Conservation (phyloP, 1,284 basidiomycete species). For the Pascua sp. region DNA sequence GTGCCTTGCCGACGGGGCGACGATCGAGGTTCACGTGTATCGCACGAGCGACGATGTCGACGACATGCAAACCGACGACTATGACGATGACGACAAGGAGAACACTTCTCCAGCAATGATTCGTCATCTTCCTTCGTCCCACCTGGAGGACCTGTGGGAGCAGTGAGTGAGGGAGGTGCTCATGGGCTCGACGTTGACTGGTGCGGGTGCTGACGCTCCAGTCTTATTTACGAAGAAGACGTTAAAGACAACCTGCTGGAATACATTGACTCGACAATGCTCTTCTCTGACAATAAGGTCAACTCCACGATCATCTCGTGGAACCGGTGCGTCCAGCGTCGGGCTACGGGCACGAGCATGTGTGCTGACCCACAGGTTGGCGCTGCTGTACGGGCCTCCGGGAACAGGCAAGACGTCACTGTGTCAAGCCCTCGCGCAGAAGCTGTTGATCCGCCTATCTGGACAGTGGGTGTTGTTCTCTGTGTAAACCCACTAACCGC, state of each 20-base stretch:
- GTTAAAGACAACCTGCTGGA: constrained; percentile 84
- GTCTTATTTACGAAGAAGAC: constrained; percentile 81
- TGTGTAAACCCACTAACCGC: background rate
- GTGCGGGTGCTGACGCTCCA: constrained; percentile 35
- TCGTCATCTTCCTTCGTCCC: constrained; percentile 74
- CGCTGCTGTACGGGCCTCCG: constrained; percentile 92
- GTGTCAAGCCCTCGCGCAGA: constrained; percentile 91
- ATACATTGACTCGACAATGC: constrained; percentile 89
- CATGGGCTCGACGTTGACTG: background rate
- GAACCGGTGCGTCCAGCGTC: constrained; percentile 62
- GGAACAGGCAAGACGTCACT: constrained; percentile 97
- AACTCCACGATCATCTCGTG: constrained; percentile 91
- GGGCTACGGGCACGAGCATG: background rate
- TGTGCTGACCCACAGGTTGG: constrained; percentile 54
- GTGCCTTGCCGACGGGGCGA: constrained; percentile 8
- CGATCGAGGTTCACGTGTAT: constrained; percentile 81
- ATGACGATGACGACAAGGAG: constrained; percentile 60
- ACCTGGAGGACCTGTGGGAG: constrained; percentile 83
- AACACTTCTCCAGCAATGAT: constrained; percentile 77
- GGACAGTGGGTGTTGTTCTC: constrained; percentile 57
- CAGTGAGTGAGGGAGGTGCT: constrained; percentile 46
- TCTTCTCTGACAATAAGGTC: constrained; percentile 82
- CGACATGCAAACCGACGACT: constrained; percentile 58
- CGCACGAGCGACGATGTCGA: constrained; percentile 70
- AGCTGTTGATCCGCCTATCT: constrained; percentile 84